Conservation (phyloP, 495 filamentous ascomycete species). For the Hyaloscypha variabilis region DNA sequence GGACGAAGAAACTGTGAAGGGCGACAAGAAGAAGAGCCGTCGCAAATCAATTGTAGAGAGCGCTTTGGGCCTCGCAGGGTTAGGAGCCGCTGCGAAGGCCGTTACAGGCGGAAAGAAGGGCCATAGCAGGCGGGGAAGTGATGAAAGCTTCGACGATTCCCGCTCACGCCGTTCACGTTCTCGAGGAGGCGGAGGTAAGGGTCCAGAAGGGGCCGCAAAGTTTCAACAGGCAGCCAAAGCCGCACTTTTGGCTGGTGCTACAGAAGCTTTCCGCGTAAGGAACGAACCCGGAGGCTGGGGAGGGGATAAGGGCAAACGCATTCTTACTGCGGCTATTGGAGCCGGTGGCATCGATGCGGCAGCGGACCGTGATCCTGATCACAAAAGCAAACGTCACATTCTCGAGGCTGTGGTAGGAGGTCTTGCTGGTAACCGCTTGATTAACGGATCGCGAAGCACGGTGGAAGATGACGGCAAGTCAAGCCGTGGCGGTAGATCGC, state of each 20-base stretch:
- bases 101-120: conserved; percentile 33
- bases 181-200: conserved; percentile 34
- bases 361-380: conserved; percentile 67
- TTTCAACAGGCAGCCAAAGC: conserved; percentile 86
- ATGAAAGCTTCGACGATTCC: conserved; percentile 46
- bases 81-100: conserved; percentile 64
- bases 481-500: conserved; percentile 52
- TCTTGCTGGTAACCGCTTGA: conserved; percentile 75
- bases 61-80: conserved; percentile 66
- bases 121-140: conserved; percentile 52
- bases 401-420: conserved; percentile 83
- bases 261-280: conserved; percentile 84
- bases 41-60: conserved; percentile 75
- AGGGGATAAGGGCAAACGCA: conserved; percentile 82
- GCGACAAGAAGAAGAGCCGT: conserved; percentile 35
- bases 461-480: conserved; percentile 56
- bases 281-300: conserved; percentile 85
- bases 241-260: conserved; percentile 80
- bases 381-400: conserved; percentile 66
- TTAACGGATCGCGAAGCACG: conserved; percentile 73
- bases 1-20: conserved; percentile 53
- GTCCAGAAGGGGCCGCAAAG: conserved; percentile 55
- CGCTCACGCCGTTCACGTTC: conserved; percentile 46
- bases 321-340: conserved; percentile 83
- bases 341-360: conserved; percentile 84